phyloP scores from a whole-genome alignment of 169 alveolate species.

The Babesia caballi region DNA sequence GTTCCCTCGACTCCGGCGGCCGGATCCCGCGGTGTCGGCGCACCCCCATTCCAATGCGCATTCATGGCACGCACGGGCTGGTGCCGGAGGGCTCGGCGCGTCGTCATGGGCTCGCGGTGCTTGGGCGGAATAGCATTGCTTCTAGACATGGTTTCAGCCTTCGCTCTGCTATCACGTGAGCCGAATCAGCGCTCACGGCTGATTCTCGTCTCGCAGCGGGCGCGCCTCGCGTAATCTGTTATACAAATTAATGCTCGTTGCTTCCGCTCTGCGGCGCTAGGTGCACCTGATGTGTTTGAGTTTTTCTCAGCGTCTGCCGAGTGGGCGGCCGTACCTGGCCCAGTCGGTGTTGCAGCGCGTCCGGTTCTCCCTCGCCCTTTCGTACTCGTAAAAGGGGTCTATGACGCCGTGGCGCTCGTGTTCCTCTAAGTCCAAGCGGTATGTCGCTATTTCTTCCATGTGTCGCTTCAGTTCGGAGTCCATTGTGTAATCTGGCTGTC shows the following conservation, averaged over 20 bases:
- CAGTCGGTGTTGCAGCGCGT: slow-evolving; percentile 15
- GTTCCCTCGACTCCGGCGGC: neutral
- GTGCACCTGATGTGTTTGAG: too few relatives aligned
- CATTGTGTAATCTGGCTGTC: neutral
- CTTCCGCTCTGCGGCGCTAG: too few relatives aligned
- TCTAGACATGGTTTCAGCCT: too few relatives aligned
- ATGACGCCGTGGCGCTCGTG: slow-evolving; percentile 18
- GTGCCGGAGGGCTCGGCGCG: too few relatives aligned
- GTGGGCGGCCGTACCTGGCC: slow-evolving; percentile 57
- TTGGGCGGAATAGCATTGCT: too few relatives aligned
- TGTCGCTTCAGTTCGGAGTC: neutral
- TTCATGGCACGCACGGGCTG: neutral
- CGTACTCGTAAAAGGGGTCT: slow-evolving; percentile 45
- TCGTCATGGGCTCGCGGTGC: too few relatives aligned
- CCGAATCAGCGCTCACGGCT: too few relatives aligned
- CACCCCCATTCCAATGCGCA: neutral
- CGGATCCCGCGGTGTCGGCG: neutral
- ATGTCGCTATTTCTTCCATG: slow-evolving; percentile 15
- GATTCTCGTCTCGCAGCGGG: too few relatives aligned
- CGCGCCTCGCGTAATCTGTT: too few relatives aligned
- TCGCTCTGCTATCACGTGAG: too few relatives aligned
- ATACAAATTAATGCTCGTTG: too few relatives aligned
- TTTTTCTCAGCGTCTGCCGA: neutral
- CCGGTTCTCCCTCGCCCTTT: slow-evolving; percentile 13
- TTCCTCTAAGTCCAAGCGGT: slow-evolving; percentile 14